A percentile compares a stretch with the other conserved stretches of the same genome.
phyloP scores from a whole-genome alignment of 805 yeast species.

The Suhomyces sp. region DNA sequence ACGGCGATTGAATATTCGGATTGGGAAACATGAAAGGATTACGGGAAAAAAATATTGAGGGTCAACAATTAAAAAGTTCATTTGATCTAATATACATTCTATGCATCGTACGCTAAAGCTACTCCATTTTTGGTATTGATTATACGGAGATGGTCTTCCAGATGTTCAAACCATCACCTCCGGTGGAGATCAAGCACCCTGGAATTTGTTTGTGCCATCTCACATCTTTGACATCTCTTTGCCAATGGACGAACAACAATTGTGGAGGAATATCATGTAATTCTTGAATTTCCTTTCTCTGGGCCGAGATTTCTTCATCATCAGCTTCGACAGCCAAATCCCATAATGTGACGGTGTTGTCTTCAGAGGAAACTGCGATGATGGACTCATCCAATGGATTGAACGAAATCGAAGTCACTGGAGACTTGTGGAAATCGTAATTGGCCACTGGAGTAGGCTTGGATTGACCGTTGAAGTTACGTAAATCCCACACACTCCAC shows the following conservation, averaged over 20 bases:
- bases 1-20: too few species aligned
- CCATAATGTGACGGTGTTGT: conserved; percentile 96
- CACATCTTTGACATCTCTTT: conserved; percentile 93
- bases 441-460: conserved; percentile 83
- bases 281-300: conserved; percentile 73
- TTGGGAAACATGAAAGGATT: not conserved
- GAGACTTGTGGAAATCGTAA: conserved; percentile 91
- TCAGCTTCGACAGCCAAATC: conserved; percentile 98
- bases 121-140: too few species aligned
- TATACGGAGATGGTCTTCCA: conserved; percentile 97
- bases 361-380: conserved; percentile 93
- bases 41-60: not conserved
- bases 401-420: conserved; percentile 90
- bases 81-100: conserved; percentile 1
- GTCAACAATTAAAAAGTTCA: not conserved
- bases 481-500: conserved; percentile 98
- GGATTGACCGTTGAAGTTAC: conserved; percentile 65
- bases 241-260: conserved; percentile 96
- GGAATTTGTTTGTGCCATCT: conserved; percentile 98
- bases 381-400: conserved; percentile 95
- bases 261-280: conserved; percentile 93
- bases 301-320: conserved; percentile 92
- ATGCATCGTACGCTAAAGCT: not conserved
- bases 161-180: conserved; percentile 88
- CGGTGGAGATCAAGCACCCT: conserved; percentile 91